Base-by-base conservation (phyloP, 1,284 basidiomycete species). In the Xerocomus minutiporus region DNA sequence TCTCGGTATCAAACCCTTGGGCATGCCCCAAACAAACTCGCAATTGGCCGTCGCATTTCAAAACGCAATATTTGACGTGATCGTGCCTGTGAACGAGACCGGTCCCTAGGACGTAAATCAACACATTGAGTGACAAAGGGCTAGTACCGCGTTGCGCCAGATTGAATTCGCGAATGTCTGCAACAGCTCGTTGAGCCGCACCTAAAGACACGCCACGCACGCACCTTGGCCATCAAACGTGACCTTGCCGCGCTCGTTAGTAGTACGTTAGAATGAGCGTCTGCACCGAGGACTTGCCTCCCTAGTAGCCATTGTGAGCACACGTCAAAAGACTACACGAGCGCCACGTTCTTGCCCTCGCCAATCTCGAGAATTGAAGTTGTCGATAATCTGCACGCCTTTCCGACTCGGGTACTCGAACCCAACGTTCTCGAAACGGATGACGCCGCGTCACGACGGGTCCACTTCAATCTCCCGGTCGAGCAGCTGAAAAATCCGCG, bases 31-130 rank as follows among this genome's bases (percentile, higher is more conserved):
- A 39, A 99, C 87, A 65, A 97, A 99, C 62, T 96, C 93, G 70
- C 96, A 98, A 64, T 98, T 97, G 4, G 84, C 91, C 15, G 77
- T 69, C 4, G 80, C 75, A 35, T 85, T 79, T 3, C 96, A 95
- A 66, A 93, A 98, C 0, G 92, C 90, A 57, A 98, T 97, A 65
- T 97, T 97, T 3, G 91, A 88, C 8, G 91, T 91, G 25, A 97
- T 90, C 0, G 91, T 96, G 4, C 93, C 94, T 8, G 86, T 88
- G 66, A 91, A 91, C 31, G 91, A 65, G 1, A 90, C 77, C 0
- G 88, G 57, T 90, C 88, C 74, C 90, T 15, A 8, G 3, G n/a
- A 5, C 1, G 15, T 43, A 23, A 11, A 20, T 36, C 25, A 31
- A 8, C 13, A 12, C 6, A 20, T 13, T 25, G 4, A 29, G 5